Base-by-base conservation (phyloP, 2,329 filamentous ascomycete genomes). In the Xenosphaeropsis pyriputrescens region DNA sequence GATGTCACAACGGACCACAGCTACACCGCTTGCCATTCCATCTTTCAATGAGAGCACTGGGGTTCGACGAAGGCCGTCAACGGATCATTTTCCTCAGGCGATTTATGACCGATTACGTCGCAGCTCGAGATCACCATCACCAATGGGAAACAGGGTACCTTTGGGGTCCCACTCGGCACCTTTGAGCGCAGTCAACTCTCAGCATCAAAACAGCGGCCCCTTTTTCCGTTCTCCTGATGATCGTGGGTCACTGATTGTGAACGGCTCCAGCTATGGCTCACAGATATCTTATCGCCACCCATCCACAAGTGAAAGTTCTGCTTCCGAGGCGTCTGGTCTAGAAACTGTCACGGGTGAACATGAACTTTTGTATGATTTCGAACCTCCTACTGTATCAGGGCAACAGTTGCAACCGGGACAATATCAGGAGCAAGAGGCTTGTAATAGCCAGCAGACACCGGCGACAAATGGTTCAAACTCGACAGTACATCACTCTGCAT, bases 61-160 rank as follows among this genome's bases (percentile, higher is more conserved):
- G 16, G 40, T 38, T 29, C 47, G 48, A 36, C 43, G 50, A 18
- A 43, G 49, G 22, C 35, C 51, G 22, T 57, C 54, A 12, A 51
- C 50, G 9, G 54, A 57, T 37, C 52, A 55, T 34, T 41, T 55
- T 30, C 52, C 53, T 15, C 53, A 52, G 35, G 22, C 50, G 2
- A 50, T 56, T 22, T 40, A 54, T 15, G 50, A 56, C 39, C 44
- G 53, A 16, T 32, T 56, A 13, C 52, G 47, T 30, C 44, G 49
- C 18, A 46, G 51, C 4, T 56, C 54, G 14, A 40, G 54, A 33
- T 57, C 54, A 11, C 54, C 53, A 11, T 57, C 54, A 6, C 54
- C 54, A n/a, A 44, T 55, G 29, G 53, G 51, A 8, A 49, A 55
- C 36, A 51, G 53, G 12, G 22, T 26, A 3, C 22, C 22, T 26